Evolutionary conservation across 805 yeast genomes (phyloP), one percentile per base, ranked within the genome.

Genomic region (Teunomyces cretensis): DNA sequence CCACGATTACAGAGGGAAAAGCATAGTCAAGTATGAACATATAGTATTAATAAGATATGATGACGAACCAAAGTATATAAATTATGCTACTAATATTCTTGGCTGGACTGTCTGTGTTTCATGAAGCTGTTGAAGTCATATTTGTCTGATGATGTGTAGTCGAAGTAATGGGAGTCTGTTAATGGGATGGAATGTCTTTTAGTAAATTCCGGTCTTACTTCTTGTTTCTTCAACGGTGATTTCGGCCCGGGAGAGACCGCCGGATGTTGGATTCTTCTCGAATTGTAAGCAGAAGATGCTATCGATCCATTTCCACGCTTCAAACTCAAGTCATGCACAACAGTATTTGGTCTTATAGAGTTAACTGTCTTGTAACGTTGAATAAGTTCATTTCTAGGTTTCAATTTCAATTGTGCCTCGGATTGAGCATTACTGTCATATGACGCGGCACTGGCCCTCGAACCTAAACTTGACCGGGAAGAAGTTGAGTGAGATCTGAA

Each of bases 121-220:
- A 69, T 69, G 43, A 64, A 70, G 3, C 70, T 60, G 41, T 61
- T 57, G 42, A 70, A 70, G 52, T 70, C 73, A 44, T 70, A 70
- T 33, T 55, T 58, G n/a, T 55, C 64, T 35, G 48, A 50, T 0
- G 52, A 42, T 4, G 65, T 48, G 45, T 70, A 70, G 47, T 70
- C 75, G 46, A 67, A 70, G 48, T 68, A 68, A 43, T 57, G 56
- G 6, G 58, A 50, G 13, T 61, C 67, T 19, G 44, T 39, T 2
- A n/a, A 16, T 6, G 45, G 41, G 9, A 43, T 6, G 14, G 49
- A 43, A 28, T 48, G 49, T 33, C 51, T 44, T 39, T 45, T 48
- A 24, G 8, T 37, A 24, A 42, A 7, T 8, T 9, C 22, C 3
- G 35, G 37, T 19, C 22, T 19, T 12, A 39, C 30, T 5, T 19